Conservation (phyloP, 352 stramenopile species). For the Pythium myriotylum region DNA sequence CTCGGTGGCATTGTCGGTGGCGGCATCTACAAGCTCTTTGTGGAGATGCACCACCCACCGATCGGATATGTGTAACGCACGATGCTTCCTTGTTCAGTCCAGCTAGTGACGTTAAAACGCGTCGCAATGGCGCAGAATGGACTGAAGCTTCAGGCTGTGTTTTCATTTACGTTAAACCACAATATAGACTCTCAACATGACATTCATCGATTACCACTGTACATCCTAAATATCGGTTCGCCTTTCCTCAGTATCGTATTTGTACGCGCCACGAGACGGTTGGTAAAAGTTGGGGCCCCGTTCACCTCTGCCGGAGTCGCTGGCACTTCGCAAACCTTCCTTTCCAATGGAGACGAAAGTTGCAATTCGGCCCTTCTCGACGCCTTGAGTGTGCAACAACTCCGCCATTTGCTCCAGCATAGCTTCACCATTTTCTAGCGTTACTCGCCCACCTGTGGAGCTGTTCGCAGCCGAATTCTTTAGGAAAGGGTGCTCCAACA, state of each 20-base stretch:
- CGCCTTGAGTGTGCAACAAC: slow-evolving; percentile 47
- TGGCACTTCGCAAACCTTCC: slow-evolving; percentile 30
- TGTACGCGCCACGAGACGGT: slow-evolving; percentile 31
- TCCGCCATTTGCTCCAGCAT: slow-evolving; percentile 53
- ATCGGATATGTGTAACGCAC: background rate
- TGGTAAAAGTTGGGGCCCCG: slow-evolving; percentile 8
- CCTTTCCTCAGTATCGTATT: slow-evolving; percentile 68
- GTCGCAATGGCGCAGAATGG: background rate
- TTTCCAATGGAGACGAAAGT: slow-evolving; percentile 58
- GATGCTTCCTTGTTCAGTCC: too few species aligned
- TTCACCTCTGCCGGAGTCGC: background rate
- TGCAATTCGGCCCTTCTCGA: slow-evolving; percentile 44
- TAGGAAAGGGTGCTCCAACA: slow-evolving; percentile 88
- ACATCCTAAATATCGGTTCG: slow-evolving; percentile 59
- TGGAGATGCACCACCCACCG: slow-evolving; percentile 54
- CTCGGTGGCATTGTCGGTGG: slow-evolving; percentile 44
- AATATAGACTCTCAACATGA: background rate
- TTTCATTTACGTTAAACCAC: slow-evolving; percentile 1
- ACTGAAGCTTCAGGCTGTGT: background rate
- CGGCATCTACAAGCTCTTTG: slow-evolving; percentile 48
- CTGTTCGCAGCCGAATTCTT: slow-evolving; percentile 24
- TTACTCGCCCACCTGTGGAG: slow-evolving; percentile 28
- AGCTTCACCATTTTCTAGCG: slow-evolving; percentile 18
- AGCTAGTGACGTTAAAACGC: background rate
- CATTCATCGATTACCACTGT: background rate